Conservation (phyloP, 352 stramenopile species). For the Phytophthora tentaculata region DNA sequence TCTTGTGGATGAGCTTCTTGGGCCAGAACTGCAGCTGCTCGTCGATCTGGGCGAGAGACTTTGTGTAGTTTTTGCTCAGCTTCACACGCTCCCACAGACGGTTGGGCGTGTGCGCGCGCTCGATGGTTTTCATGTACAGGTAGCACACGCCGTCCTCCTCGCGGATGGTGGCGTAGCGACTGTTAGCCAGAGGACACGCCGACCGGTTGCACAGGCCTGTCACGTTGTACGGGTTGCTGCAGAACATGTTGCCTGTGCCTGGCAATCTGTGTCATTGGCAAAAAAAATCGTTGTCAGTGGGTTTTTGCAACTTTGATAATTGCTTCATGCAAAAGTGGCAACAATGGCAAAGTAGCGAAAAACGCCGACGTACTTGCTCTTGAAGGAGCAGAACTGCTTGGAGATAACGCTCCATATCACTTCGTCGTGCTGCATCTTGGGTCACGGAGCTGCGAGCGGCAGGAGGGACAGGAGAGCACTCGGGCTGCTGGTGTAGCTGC, state of each 20-base stretch:
- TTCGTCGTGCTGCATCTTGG: slow-evolving; percentile 96
- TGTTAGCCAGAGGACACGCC: slow-evolving; percentile 98
- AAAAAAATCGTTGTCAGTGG: slow-evolving; percentile 3
- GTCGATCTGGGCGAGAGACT: slow-evolving; percentile 95
- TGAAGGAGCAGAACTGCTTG: slow-evolving; percentile 99
- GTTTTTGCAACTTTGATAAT: not conserved
- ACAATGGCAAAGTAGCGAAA: not conserved
- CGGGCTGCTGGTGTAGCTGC: not conserved
- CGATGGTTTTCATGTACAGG: slow-evolving; percentile 99
- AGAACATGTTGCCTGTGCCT: slow-evolving; percentile 95
- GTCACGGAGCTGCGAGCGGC: slow-evolving; percentile 1
- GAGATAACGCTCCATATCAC: slow-evolving; percentile 99
- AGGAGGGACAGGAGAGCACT: not conserved
- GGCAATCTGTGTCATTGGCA: slow-evolving; percentile 41
- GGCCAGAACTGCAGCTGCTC: slow-evolving; percentile 98
- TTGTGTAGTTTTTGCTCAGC: slow-evolving; percentile 97
- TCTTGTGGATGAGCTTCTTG: slow-evolving; percentile 97
- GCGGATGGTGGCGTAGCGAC: slow-evolving; percentile 97
- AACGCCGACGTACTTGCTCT: slow-evolving; percentile 88
- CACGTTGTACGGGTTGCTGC: slow-evolving; percentile 98
- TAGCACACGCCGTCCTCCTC: slow-evolving; percentile 96
- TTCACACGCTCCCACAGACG: slow-evolving; percentile 99
- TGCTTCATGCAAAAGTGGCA: too few species aligned
- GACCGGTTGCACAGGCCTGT: slow-evolving; percentile 97
- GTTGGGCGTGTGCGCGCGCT: slow-evolving; percentile 98